Base-by-base conservation (phyloP, 768 basidiomycete genomes). In the Leucocoprinus leucothites region DNA sequence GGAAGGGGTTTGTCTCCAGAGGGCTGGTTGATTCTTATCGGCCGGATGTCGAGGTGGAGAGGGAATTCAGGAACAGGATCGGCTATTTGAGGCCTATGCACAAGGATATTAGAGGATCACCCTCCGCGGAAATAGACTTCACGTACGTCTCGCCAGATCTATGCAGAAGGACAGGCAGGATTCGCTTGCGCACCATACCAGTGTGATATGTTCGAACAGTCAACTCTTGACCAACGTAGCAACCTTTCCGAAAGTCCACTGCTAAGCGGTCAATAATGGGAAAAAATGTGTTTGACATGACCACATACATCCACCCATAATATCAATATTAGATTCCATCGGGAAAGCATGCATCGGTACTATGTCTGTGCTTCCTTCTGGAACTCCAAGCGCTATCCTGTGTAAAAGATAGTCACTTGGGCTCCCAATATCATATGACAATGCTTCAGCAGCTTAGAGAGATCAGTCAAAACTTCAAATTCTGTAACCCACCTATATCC, bases 231-330 rank as follows among this genome's bases (percentile, higher is more conserved):
- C 97, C 97, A 4, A 98, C 87, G 65, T 98, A 98, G 66, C 97
- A 99, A 2, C 97, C 97, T 73, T 99, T 99, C 54, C 91, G 78
- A 69, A 97, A 98, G 70, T 98, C 94, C 66, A 98, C 95, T 77
- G 42, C 49, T 40, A 51, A 59, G 22, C 58, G 25, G 26, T 56
- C 40, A 57, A 51, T 43, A 53, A 34, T 56, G 25, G 55, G 61
- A 9, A 35, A 60, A 53, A 49, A 18, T 11, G 51, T 21, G 44
- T 31, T 21, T n/a, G 3, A 22, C 42, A 26, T 11, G 51, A n/a
- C 36, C 24, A 77, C 89, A 71, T 63, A 97, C 95, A 73, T 64
- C 85, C 96, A 48, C 94, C 94, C 90, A 98, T 98, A 40, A 89
- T 73, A 67, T 99, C 97, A 61, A 98, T 72, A 69, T 95, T 94